Base-by-base conservation (phyloP, 2,329 filamentous ascomycete genomes). In the Sarocladium oryzae region DNA sequence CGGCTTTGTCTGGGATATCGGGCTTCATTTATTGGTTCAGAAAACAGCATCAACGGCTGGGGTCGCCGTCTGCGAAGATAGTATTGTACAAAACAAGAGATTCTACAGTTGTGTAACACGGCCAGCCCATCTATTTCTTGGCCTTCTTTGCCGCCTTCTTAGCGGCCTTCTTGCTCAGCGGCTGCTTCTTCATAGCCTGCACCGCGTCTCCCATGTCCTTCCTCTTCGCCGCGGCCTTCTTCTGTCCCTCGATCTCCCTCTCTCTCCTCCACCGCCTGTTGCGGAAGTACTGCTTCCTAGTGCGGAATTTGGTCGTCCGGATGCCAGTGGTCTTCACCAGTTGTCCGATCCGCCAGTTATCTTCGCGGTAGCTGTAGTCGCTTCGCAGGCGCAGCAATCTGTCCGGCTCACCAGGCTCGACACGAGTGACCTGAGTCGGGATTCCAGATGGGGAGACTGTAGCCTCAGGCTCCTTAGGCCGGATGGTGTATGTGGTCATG, bases 341-440 rank as follows among this genome's bases (percentile, higher is more conserved):
- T 9, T 73, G 72, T 11, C 79, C 79, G 45, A 83, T 77, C 23
- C 74, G 70, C 72, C 77, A 80, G 67, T 79, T 81, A 60, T 78
- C 76, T 68, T 83, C 79, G 49, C 74, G 71, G 65, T 82, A 83
- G 58, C 74, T 74, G 69, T 82, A 82, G 62, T 80, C 72, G 51
- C 69, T 63, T 50, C 71, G 69, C 52, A 82, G 68, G 55, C 69
- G 69, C 58, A 81, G 69, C 50, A 81, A 61, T 52, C 77, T 70
- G 54, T 73, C 69, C 21, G 69, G 67, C 56, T 73, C 69, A 52
- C 71, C 67, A 8, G 57, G 63, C 59, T 69, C 62, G 28, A 67
- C 57, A 33, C 74, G 73, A 26, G 67, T 67, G 40, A 77, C 65
- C 58, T 73, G 63, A 52, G 65, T 74, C 40, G 75, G 74, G 57